Percentiles rank a stretch among this genome's conserved stretches.
These are phyloP conservation scores for Gryganskiella cystojenkinii DNA, from an alignment of 192 early-diverging fungal species.

Conservation along the genomic window DNA sequence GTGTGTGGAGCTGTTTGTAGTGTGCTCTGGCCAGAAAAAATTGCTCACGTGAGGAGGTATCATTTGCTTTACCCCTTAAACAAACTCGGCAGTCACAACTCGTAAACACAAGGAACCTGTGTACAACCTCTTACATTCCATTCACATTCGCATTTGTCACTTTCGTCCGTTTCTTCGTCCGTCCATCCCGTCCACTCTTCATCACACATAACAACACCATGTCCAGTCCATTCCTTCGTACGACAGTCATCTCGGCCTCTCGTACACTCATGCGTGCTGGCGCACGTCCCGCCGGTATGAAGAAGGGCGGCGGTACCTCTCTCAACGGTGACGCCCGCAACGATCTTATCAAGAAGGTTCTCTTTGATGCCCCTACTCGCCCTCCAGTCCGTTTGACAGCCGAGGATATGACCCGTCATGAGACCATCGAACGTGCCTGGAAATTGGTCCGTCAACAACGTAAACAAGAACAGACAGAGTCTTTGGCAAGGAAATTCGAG, in stretches of 20 bases:
- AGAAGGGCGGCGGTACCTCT: constrained; percentile 34
- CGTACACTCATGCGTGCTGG: constrained; percentile 41
- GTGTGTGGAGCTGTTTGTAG: too few species aligned
- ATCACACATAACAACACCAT: constrained; percentile 3
- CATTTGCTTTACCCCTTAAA: neutral
- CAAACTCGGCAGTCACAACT: neutral
- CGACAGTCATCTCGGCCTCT: constrained; percentile 18
- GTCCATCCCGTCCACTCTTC: neutral
- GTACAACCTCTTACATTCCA: constrained; percentile 2
- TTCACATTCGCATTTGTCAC: neutral
- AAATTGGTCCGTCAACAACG: constrained; percentile 63
- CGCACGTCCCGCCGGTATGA: constrained; percentile 12
- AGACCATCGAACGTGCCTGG: constrained; percentile 79
- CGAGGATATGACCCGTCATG: constrained; percentile 71
- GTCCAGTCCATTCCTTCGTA: constrained; percentile 45
- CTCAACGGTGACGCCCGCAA: constrained; percentile 66
- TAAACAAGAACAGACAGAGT: constrained; percentile 55
- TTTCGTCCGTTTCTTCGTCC: neutral
- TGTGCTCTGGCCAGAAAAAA: too few species aligned
- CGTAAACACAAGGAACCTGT: neutral
- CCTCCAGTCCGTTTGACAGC: constrained; percentile 58
- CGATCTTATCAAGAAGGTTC: constrained; percentile 77
- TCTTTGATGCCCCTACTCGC: constrained; percentile 66
- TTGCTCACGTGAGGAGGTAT: constrained; percentile 4
- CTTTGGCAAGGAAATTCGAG: constrained; percentile 67